A percentile compares a stretch with the other conserved stretches of the same genome.
phyloP scores from a whole-genome alignment of 1,139 yeast genomes.

The Nakaseomyces glabratus region DNA sequence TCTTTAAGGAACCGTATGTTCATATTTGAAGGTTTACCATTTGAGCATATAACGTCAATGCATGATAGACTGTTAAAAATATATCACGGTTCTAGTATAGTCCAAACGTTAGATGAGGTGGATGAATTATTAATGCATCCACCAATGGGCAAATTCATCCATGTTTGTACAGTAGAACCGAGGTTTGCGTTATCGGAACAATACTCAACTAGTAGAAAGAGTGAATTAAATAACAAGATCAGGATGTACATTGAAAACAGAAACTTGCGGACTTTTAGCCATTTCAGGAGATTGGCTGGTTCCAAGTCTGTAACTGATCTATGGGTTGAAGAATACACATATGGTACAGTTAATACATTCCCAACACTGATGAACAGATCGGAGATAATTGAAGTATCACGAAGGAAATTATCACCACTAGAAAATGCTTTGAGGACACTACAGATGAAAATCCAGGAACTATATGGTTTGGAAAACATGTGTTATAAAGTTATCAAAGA shows the following conservation, averaged over 20 bases:
- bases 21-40: conserved; percentile 79
- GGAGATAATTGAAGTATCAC: conserved; percentile 48
- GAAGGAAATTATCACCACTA: conserved; percentile 68
- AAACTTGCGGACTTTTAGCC: conserved; percentile 61
- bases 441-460: conserved; percentile 59
- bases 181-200: conserved; percentile 42
- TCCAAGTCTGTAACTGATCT: conserved; percentile 63
- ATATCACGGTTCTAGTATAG: conserved; percentile 76
- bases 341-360: conserved; percentile 66
- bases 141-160: conserved; percentile 65
- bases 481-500: conserved; percentile 50
- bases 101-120: conserved; percentile 60
- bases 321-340: conserved; percentile 85
- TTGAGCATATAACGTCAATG: conserved; percentile 78
- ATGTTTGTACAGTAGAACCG: conserved; percentile 68
- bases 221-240: conserved; percentile 32
- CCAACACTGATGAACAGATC: conserved; percentile 85
- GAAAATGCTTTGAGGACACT: conserved; percentile 72
- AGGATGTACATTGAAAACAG: conserved; percentile 64
- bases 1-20: conserved; percentile 68
- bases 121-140: conserved; percentile 39
- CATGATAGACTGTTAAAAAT: conserved; percentile 66
- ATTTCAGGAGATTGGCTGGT: conserved; percentile 66
- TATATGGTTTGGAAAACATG: conserved; percentile 58
- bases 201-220: conserved; percentile 19